A percentile compares a stretch with the other conserved stretches of the same genome.
Evolutionary conservation across 1,139 yeast genomes (phyloP).

Genomic region (Diutina siamensis): DNA sequence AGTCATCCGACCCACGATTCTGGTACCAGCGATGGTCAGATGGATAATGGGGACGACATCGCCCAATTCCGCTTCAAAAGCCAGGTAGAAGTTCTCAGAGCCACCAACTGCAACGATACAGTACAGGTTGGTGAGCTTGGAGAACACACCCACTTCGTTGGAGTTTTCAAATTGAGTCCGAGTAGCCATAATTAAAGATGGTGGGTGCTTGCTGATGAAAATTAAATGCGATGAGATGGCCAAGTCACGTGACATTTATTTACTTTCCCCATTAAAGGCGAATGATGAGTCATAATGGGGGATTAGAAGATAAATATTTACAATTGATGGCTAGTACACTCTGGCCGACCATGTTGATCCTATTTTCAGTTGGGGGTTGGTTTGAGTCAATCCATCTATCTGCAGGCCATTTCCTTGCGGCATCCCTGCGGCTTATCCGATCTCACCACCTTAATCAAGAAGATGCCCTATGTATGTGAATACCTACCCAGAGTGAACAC

Average conservation of each 20-base stretch:
- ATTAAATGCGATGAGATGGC: not conserved
- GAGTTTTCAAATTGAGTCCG: constrained; percentile 84
- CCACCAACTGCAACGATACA: constrained; percentile 97
- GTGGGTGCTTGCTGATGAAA: not conserved
- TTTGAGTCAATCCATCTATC: too few relatives aligned
- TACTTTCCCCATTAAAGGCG: not conserved
- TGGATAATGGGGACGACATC: constrained; percentile 94
- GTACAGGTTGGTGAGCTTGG: constrained; percentile 93
- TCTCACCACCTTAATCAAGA: too few relatives aligned
- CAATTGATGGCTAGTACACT: too few relatives aligned
- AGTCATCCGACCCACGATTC: constrained; percentile 96
- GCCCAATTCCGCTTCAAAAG: constrained; percentile 95
- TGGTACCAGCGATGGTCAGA: constrained; percentile 95
- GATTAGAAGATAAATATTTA: too few relatives aligned
- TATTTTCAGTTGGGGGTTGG: too few relatives aligned
- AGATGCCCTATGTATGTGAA: not conserved
- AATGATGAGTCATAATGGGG: not conserved
- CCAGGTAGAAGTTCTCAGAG: constrained; percentile 93
- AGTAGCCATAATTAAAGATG: constrained; percentile 24
- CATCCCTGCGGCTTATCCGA: too few relatives aligned
- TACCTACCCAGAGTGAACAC: constrained; percentile 1
- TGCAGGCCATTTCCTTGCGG: too few relatives aligned
- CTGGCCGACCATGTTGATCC: too few relatives aligned
- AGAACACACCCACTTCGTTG: constrained; percentile 95
- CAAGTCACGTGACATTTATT: not conserved